Evolutionary conservation across 2,329 filamentous ascomycete species (phyloP).

Genomic region (Fusarium lateritium): DNA sequence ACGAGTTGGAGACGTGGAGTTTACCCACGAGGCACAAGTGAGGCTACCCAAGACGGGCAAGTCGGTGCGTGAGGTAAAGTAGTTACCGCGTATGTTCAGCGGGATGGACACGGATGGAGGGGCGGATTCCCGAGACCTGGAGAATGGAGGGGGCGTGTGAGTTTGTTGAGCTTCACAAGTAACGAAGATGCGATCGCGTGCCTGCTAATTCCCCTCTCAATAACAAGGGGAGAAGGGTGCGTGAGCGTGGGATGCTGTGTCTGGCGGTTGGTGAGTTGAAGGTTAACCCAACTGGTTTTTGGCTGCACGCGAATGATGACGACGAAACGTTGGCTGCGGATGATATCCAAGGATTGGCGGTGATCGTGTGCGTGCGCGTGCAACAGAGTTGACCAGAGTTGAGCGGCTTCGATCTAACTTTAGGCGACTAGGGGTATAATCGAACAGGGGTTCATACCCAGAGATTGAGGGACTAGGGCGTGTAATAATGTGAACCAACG

Average conservation of each 20-base stretch:
- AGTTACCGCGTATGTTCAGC: constrained; percentile 18
- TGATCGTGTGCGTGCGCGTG: constrained; percentile 42
- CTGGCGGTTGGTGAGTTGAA: constrained; percentile 24
- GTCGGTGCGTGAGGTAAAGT: constrained; percentile 44
- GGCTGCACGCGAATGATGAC: constrained; percentile 33
- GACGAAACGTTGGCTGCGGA: constrained; percentile 26
- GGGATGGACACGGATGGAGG: constrained; percentile 41
- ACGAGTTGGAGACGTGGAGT: constrained; percentile 25
- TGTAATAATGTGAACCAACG: constrained; percentile 15
- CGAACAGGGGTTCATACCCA: constrained; percentile 35
- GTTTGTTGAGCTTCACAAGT: constrained; percentile 30
- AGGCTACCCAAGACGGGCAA: constrained; percentile 49
- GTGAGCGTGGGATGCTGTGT: constrained; percentile 44
- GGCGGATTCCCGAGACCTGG: constrained; percentile 40
- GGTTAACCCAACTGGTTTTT: constrained; percentile 23
- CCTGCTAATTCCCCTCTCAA: constrained; percentile 35
- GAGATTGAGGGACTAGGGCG: constrained; percentile 20
- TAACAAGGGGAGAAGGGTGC: constrained; percentile 18
- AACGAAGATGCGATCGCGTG: constrained; percentile 48
- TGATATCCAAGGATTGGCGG: constrained; percentile 30
- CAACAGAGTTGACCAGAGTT: constrained; percentile 35
- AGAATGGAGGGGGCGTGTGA: constrained; percentile 46
- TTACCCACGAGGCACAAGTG: constrained; percentile 26
- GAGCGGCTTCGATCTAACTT: constrained; percentile 42
- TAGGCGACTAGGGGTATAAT: constrained; percentile 33